Percentiles rank a stretch among this genome's conserved stretches.
Evolutionary conservation across 148 eudicot genomes (phyloP).

Genomic region (Silene latifolia): DNA sequence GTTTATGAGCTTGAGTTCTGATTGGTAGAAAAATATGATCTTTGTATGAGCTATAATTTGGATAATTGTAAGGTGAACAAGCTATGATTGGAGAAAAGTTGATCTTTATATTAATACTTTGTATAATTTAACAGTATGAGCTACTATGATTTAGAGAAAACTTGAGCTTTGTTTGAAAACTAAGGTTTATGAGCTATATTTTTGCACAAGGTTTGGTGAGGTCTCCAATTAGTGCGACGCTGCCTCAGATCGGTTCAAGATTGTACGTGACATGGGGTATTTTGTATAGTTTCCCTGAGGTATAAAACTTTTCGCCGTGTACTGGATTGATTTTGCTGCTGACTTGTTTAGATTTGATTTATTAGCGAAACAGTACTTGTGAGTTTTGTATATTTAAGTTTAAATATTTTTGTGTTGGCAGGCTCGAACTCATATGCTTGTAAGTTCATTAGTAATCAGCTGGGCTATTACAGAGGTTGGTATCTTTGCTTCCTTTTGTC

Average conservation of each 20-base stretch:
- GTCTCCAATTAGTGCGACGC: constrained; percentile 81
- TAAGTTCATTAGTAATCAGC: constrained; percentile 86
- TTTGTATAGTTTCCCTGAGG: constrained; percentile 91
- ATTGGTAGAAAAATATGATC: neutral
- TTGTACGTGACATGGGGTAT: constrained; percentile 89
- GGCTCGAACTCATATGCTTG: constrained; percentile 66
- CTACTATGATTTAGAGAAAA: too few relatives aligned
- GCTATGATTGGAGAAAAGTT: too few relatives aligned
- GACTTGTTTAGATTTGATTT: neutral
- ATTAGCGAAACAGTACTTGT: too few relatives aligned
- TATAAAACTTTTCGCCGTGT: constrained; percentile 16
- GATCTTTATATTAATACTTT: too few relatives aligned
- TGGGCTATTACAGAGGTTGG: constrained; percentile 93
- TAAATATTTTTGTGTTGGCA: constrained; percentile 25
- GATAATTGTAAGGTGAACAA: neutral
- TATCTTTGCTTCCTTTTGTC: neutral
- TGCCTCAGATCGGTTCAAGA: constrained; percentile 88
- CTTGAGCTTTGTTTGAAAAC: neutral
- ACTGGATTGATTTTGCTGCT: neutral
- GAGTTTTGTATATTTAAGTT: neutral
- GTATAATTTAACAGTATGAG: too few relatives aligned
- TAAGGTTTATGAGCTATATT: neutral
- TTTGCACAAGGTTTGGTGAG: constrained; percentile 70
- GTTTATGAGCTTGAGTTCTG: too few relatives aligned
- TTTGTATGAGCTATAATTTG: neutral